phyloP scores from a whole-genome alignment of 1,284 basidiomycete genomes.

The Microbotryum lychnidis-dioicae region DNA sequence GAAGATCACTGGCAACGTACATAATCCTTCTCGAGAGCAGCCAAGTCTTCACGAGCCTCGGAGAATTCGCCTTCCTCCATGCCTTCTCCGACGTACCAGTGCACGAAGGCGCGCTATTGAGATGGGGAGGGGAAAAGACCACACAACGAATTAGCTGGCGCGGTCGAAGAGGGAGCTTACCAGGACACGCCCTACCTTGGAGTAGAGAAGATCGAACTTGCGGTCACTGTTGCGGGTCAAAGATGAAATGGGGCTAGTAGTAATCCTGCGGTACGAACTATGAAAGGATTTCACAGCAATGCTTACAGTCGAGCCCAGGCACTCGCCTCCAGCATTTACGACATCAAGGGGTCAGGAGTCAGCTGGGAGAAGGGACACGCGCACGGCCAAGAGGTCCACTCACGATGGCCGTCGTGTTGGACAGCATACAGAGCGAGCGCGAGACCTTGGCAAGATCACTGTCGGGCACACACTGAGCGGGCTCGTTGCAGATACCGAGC shows the following conservation, averaged over 20 bases:
- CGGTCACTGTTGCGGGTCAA: constrained; percentile 51
- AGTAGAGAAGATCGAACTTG: constrained; percentile 89
- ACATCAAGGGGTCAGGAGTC: too few relatives aligned
- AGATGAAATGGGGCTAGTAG: too few relatives aligned
- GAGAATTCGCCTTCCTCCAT: constrained; percentile 39
- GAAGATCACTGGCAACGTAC: background rate
- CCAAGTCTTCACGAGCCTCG: constrained; percentile 34
- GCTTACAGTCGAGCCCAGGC: too few relatives aligned
- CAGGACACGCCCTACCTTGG: constrained; percentile 28
- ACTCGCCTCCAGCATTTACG: too few relatives aligned
- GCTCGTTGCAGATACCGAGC: constrained; percentile 95
- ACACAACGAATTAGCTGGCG: too few relatives aligned
- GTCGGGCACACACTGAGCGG: constrained; percentile 79
- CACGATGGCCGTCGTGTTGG: constrained; percentile 68
- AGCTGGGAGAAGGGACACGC: too few relatives aligned
- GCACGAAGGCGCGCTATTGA: constrained; percentile 30
- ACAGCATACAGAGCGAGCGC: constrained; percentile 94
- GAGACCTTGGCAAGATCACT: constrained; percentile 92
- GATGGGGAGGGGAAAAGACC: too few relatives aligned
- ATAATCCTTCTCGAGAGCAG: constrained; percentile 36
- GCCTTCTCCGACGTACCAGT: constrained; percentile 38
- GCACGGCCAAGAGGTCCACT: too few relatives aligned
- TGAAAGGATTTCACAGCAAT: too few relatives aligned
- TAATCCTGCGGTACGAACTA: too few relatives aligned
- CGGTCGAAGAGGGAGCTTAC: too few relatives aligned